Evolutionary conservation across 371 early-diverging fungal genomes (phyloP).

Genomic region (Actinomucor elegans): DNA sequence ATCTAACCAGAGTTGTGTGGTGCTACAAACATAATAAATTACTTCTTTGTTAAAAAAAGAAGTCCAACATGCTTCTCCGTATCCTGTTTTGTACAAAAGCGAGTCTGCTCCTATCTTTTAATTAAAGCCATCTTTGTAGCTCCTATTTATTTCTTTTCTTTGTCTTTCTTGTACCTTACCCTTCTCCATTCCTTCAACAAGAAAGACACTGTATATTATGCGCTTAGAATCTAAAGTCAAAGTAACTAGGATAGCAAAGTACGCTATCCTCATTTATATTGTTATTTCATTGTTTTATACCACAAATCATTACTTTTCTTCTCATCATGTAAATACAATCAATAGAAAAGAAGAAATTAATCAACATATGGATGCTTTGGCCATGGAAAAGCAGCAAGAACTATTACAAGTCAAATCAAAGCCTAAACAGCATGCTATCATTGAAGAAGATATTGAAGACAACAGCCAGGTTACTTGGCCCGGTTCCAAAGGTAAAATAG

Average conservation of each 20-base stretch:
- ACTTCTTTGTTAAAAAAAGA: too few relatives aligned
- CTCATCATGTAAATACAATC: constrained; percentile 11
- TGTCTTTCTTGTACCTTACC: background rate
- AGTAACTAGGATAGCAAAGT: constrained; percentile 20
- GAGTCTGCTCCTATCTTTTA: too few relatives aligned
- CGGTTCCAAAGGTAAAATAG: constrained; percentile 11
- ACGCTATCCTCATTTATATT: constrained; percentile 16
- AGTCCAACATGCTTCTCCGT: too few relatives aligned
- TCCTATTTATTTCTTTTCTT: background rate
- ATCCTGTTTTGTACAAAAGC: too few relatives aligned
- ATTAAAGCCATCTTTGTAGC: background rate
- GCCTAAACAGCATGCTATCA: background rate
- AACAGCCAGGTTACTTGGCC: constrained; percentile 19
- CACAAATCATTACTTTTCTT: constrained; percentile 23
- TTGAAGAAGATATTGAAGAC: constrained; percentile 5
- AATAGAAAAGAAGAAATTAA: constrained; percentile 9
- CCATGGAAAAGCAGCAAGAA: background rate
- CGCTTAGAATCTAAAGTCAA: constrained; percentile 27
- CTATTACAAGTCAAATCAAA: constrained; percentile 3
- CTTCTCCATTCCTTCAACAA: constrained; percentile 9
- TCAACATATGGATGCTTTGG: constrained; percentile 1
- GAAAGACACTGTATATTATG: constrained; percentile 2
- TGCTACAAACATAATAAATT: too few relatives aligned
- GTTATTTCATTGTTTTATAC: constrained; percentile 20
- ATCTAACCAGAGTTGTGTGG: too few relatives aligned